Base-by-base conservation (phyloP, 2,329 filamentous ascomycete genomes). In the Exophiala lecanii-corni region DNA sequence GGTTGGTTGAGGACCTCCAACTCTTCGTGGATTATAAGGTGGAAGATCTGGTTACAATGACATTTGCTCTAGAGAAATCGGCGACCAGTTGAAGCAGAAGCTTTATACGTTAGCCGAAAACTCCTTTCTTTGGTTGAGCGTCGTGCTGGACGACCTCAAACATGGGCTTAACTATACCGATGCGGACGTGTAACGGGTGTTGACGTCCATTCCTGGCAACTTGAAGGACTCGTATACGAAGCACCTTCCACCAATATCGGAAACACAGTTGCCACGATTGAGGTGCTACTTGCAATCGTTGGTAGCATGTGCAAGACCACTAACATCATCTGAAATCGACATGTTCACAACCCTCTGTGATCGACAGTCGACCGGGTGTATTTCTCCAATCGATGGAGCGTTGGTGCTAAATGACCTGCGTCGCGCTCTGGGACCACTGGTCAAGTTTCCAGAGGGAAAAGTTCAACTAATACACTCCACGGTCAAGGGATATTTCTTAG, bases 1-100 rank as follows among this genome's bases (percentile, higher is more conserved):
- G 44, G 5, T 23, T 43, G 40, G 21, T 43, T 31, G 25, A 19
- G 18, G 44, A 47, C 40, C 12, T 47, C 12, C 34, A 43, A 16
- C 44, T 31, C 23, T 47, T 47, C 44, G 15, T 47, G 15, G 44
- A 47, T 19, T 43, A 43, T 23, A 43, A 43, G 31, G 44, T 47
- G 34, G 44, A 43, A 23, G 44, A 47, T 23, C 33, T 47, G 13
- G 40, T 47, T 33, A 25, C 28, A 39, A 33, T 30, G 23, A 15
- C 18, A 39, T 47, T 23, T 48, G 23, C 15, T 45, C 45, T 18
- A 20, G 41, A 32, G 26, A 41, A 28, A 9, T 23, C 16, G 41
- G 45, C 28, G 18, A 45, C 31, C 25, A 44, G 18, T 41, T 48
- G 34, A 40, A 45, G 28, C 31, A 31, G 19, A 23, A 20, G 20